Evolutionary conservation across 331 rosid genomes (phyloP), one percentile per base, ranked within the genome.

Genomic region (Malus hybrid): DNA sequence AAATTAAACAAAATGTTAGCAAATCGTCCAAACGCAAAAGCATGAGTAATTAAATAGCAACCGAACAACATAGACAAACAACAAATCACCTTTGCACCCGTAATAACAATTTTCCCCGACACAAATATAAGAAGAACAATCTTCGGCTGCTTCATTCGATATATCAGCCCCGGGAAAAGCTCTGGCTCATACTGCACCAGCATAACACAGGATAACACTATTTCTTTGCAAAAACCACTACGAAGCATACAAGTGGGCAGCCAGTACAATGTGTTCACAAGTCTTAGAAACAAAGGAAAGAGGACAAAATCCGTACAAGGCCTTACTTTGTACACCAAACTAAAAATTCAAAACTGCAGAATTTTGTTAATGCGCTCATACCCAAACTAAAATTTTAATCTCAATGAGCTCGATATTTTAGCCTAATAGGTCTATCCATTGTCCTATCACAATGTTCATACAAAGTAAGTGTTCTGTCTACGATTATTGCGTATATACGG

Each of bases 81-180:
- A 77, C 11, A 7, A 62, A 36, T 50, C 82, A 90, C 98, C 98
- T 93, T 93, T 3, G 96, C 98, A 52, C 98, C 98, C 11, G 98
- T 93, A 33, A 93, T 90, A 73, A 93, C 96, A 76, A 93, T 93
- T 86, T 93, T 93, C 16, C 98, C 98, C 4, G 98, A 93, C n/a
- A 93, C 96, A 48, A 93, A 93, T 39, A 93, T 93, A 16, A 93
- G 98, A 77, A 93, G 86, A 80, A 93, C 98, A 73, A 93, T 90
- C 85, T 93, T 93, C 1, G 98, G 98, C 77, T 90, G 93, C 86
- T 93, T 93, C 98, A 93, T 93, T 33, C 98, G 88, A 76, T 93
- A 93, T 63, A 93, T 93, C 83, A 93, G 79, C 32, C 98, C 98
- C 2, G 98, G 98, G 87, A 93, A 93, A 64, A 93, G 83, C 84